Conservation (phyloP, 768 basidiomycete genomes). For the Vararia minispora region DNA sequence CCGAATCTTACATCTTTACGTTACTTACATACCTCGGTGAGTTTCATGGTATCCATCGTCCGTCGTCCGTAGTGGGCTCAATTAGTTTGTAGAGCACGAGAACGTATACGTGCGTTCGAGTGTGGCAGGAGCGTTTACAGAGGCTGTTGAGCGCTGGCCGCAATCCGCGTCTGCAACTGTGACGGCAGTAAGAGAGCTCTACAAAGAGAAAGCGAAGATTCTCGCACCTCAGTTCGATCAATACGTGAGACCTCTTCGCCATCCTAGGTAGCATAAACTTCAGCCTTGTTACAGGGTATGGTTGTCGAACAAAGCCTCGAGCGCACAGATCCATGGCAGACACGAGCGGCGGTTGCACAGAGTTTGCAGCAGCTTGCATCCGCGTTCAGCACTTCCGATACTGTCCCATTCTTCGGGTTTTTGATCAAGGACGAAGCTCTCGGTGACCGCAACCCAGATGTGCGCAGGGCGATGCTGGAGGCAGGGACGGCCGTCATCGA, state of each 20-base stretch:
- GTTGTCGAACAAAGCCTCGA: constrained; percentile 81
- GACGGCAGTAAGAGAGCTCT: constrained; percentile 50
- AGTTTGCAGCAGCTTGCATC: constrained; percentile 61
- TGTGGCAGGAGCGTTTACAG: constrained; percentile 61
- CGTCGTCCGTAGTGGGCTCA: not conserved
- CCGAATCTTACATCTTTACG: constrained; percentile 48
- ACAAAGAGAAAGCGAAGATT: constrained; percentile 83
- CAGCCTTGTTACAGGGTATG: constrained; percentile 74
- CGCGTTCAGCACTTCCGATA: constrained; percentile 45
- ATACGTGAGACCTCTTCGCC: constrained; percentile 44
- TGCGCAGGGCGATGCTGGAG: constrained; percentile 78
- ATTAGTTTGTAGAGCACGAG: constrained; percentile 47
- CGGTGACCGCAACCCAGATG: constrained; percentile 73
- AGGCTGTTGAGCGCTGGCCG: constrained; percentile 65
- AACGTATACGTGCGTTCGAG: constrained; percentile 72
- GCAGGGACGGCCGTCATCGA: constrained; percentile 81
- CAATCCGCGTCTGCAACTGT: constrained; percentile 38
- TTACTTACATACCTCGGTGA: constrained; percentile 63
- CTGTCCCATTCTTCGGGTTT: constrained; percentile 73
- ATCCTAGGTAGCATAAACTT: constrained; percentile 1
- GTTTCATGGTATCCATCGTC: constrained; percentile 11
- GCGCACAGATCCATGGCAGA: constrained; percentile 79
- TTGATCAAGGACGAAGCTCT: constrained; percentile 79
- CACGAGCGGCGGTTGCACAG: constrained; percentile 62
- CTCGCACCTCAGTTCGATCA: constrained; percentile 88